A percentile compares a stretch with the other conserved stretches of the same genome.
These are phyloP conservation scores for Cornus controversa DNA, from an alignment of 148 eudicot genomes.

Conservation along the genomic window DNA sequence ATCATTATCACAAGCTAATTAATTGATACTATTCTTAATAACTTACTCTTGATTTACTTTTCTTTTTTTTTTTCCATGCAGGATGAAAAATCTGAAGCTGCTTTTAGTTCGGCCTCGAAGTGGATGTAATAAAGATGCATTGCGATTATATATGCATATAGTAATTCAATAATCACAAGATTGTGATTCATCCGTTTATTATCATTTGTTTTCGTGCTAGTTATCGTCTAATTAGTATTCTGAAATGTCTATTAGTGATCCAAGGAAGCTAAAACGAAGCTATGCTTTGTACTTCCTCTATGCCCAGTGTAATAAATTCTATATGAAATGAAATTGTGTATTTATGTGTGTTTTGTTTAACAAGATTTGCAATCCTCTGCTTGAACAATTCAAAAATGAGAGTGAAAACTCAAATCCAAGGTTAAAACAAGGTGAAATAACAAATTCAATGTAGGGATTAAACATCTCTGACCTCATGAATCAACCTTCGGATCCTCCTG, in stretches of 20 bases:
- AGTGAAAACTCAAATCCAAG: not conserved
- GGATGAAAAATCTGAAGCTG: conserved; percentile 48
- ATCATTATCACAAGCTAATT: not conserved
- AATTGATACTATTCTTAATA: not conserved
- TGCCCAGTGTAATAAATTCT: not conserved
- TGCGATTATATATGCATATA: not conserved
- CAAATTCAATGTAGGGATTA: not conserved
- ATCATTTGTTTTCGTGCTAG: not conserved
- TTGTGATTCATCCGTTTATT: not conserved
- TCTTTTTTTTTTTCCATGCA: conserved; percentile 27
- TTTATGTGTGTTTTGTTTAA: not conserved
- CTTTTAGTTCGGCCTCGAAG: conserved; percentile 7
- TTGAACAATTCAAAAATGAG: not conserved
- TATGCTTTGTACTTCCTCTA: not conserved
- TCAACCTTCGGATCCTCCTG: not conserved
- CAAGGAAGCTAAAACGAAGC: not conserved
- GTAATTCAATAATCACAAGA: not conserved
- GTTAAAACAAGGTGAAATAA: not conserved
- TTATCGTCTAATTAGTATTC: not conserved
- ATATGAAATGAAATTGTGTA: not conserved
- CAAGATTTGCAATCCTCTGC: not conserved
- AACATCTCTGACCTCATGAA: not conserved
- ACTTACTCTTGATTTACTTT: not conserved
- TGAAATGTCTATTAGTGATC: not conserved
- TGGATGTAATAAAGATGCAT: conserved; percentile 18